These are phyloP conservation scores for Fusarium hostae DNA, from an alignment of 2,329 filamentous ascomycete species.

Conservation along the genomic window DNA sequence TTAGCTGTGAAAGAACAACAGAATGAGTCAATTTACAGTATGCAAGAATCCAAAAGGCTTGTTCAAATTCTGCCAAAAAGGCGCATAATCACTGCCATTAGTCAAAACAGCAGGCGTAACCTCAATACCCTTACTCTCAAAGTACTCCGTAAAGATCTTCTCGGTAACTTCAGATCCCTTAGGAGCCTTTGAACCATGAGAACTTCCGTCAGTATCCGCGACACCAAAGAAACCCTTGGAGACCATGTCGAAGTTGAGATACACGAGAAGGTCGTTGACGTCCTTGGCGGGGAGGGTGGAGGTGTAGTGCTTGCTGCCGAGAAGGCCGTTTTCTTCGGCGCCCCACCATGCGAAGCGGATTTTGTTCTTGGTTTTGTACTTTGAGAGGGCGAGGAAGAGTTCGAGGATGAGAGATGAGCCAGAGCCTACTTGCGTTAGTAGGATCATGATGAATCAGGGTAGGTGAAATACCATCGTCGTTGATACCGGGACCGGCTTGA, in stretches of 20 bases:
- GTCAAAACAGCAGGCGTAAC: conserved; percentile 36
- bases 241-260: conserved; percentile 42
- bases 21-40: not conserved
- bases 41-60: conserved; percentile 40
- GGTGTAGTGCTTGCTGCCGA: conserved; percentile 37
- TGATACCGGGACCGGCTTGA: conserved; percentile 37
- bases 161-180: conserved; percentile 43
- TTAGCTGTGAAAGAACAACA: accelerated
- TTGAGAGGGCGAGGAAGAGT: conserved; percentile 32
- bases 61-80: conserved; percentile 45
- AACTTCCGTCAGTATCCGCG: conserved; percentile 41
- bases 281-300: conserved; percentile 23
- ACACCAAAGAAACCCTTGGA: conserved; percentile 40
- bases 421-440: conserved; percentile 16
- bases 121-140: conserved; percentile 48
- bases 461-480: conserved; percentile 20
- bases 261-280: conserved; percentile 35
- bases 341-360: conserved; percentile 41
- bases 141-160: conserved; percentile 42
- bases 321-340: conserved; percentile 35
- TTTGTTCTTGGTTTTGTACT: conserved; percentile 43
- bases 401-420: conserved; percentile 34
- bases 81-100: conserved; percentile 51
- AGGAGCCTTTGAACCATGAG: conserved; percentile 43
- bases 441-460: accelerated